Percentiles rank a stretch among this genome's conserved stretches.
These are phyloP conservation scores for Tuber indicum DNA, from an alignment of 495 filamentous ascomycete genomes.

Conservation along the genomic window DNA sequence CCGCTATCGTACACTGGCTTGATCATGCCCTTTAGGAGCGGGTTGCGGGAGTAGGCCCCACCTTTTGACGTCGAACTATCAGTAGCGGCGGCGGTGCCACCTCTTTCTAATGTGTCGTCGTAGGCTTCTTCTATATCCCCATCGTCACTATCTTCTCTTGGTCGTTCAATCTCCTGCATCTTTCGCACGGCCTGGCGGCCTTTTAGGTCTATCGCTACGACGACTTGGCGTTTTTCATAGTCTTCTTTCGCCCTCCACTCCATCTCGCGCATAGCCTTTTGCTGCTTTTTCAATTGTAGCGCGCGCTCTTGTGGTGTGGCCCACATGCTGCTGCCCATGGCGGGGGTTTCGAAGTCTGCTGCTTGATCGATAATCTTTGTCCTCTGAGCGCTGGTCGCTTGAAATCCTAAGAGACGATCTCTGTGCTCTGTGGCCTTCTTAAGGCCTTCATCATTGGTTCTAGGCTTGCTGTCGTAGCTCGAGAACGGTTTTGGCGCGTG, in stretches of 20 bases:
- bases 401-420: constrained; percentile 74
- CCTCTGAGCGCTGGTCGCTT: constrained; percentile 77
- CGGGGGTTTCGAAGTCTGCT: constrained; percentile 78
- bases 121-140: constrained; percentile 42
- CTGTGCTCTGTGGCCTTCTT: constrained; percentile 65
- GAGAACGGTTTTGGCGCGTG: constrained; percentile 49
- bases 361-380: constrained; percentile 91
- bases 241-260: constrained; percentile 86
- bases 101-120: constrained; percentile 23
- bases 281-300: constrained; percentile 79
- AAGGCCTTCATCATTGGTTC: constrained; percentile 49
- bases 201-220: constrained; percentile 77
- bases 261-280: constrained; percentile 76
- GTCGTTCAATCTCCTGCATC: constrained; percentile 58
- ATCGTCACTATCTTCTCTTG: constrained; percentile 48
- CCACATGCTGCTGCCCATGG: constrained; percentile 67
- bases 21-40: constrained; percentile 70
- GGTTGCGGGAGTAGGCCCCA: constrained; percentile 74
- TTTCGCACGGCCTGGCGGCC: constrained; percentile 68
- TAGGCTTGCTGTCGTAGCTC: constrained; percentile 41
- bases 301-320: constrained; percentile 81
- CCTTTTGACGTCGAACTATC: constrained; percentile 41
- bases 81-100: constrained; percentile 18
- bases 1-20: constrained; percentile 63
- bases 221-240: constrained; percentile 83